phyloP scores from a whole-genome alignment of 139 green algal genomes.

The Eudorina sp. region DNA sequence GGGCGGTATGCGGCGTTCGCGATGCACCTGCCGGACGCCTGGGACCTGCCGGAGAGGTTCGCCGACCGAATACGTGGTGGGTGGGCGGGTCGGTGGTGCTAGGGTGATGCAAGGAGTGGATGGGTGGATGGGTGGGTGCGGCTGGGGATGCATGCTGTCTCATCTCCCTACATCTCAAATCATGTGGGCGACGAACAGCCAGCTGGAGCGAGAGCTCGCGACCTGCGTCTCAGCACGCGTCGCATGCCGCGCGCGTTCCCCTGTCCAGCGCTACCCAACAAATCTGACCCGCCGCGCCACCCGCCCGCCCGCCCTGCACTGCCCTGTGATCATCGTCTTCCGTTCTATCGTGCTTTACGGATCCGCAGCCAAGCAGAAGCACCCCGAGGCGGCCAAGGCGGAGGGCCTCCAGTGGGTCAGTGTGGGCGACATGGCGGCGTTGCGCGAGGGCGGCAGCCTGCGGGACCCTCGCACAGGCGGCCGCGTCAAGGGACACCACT shows the following conservation, averaged over 20 bases:
- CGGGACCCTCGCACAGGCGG: background rate
- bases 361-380: background rate
- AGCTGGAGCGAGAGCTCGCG: too few relatives aligned
- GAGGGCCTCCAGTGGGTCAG: conserved; percentile 10
- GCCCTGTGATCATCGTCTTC: background rate
- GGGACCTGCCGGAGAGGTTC: background rate
- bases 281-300: background rate
- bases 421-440: background rate
- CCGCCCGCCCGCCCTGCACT: background rate
- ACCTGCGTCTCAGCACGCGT: background rate
- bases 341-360: background rate
- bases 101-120: background rate
- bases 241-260: background rate
- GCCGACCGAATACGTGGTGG: background rate
- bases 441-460: background rate
- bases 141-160: too few relatives aligned
- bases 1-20: conserved; percentile 26
- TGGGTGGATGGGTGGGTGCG: too few relatives aligned
- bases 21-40: conserved; percentile 24
- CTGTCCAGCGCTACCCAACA: background rate
- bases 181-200: too few relatives aligned
- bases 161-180: too few relatives aligned
- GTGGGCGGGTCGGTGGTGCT: background rate
- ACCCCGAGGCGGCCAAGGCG: conserved; percentile 32
- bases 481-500: background rate